Percentiles rank a stretch among this genome's conserved stretches.
phyloP scores from a whole-genome alignment of 305 asterid species.

The Andrographis paniculata region DNA sequence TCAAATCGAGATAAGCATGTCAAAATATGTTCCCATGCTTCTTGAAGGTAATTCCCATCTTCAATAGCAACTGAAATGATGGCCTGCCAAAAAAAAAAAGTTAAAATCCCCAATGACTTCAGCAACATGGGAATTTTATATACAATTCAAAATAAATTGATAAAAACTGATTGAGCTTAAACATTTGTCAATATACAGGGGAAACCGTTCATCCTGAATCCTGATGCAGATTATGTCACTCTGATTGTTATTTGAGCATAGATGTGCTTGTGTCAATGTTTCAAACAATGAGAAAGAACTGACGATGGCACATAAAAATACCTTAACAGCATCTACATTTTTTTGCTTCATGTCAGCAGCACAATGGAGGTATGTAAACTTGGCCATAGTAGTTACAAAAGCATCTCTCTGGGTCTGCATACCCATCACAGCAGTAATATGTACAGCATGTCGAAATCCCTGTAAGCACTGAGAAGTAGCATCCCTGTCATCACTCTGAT shows the following conservation, averaged over 20 bases:
- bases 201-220: background rate
- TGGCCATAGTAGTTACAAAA: conserved; percentile 96
- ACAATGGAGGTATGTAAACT: conserved; percentile 93
- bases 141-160: conserved; percentile 11
- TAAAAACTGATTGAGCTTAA: conserved; percentile 6
- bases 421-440: conserved; percentile 87
- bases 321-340: conserved; percentile 96
- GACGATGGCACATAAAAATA: conserved; percentile 27
- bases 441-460: conserved; percentile 94
- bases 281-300: conserved; percentile 13
- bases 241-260: background rate
- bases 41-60: conserved; percentile 92
- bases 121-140: conserved; percentile 9
- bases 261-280: conserved; percentile 12
- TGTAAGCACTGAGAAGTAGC: conserved; percentile 87
- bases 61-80: conserved; percentile 91
- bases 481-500: conserved; percentile 93
- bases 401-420: conserved; percentile 99
- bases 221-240: conserved; percentile 13
- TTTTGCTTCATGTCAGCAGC: conserved; percentile 99
- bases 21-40: conserved; percentile 97
- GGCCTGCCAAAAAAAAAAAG: conserved; percentile 47
- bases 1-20: conserved; percentile 97
- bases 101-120: conserved; percentile 13
- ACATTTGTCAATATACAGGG: background rate